Base-by-base conservation (phyloP, 805 yeast genomes). In the Crinitomyces ghanaensis region DNA sequence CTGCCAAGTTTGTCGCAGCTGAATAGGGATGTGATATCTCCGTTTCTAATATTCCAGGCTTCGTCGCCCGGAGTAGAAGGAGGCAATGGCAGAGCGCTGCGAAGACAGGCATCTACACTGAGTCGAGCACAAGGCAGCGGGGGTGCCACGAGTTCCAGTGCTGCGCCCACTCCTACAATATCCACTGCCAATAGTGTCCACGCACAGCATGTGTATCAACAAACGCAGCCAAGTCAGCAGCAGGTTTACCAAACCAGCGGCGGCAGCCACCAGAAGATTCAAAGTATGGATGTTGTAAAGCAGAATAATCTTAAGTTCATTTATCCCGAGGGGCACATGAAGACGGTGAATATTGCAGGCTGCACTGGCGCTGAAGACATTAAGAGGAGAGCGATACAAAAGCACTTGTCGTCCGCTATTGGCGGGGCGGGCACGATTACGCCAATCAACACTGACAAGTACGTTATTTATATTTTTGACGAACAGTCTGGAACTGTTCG, bases 321-420 rank as follows among this genome's bases (percentile, higher is more conserved):
- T 19, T 59, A 77, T 23, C 77, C 76, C 34, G 82, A 77, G 55
- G 95, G 95, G 1, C 63, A 76, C 5, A 65, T 74, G 2, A 75
- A 74, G 43, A 65, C 68, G 34, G 73, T 83, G 26, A 77, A 77
- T 45, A 77, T 83, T 1, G 68, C 72, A 12, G 91, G 85, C 0
- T 82, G 93, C 50, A 79, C 74, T 56, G 78, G 77, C 50, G 85
- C 93, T 1, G 78, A 73, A 37, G 70, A 84, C 5, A 80, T 85
- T 31, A 82, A 80, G 51, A 63, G 72, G 34, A 76, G 74, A 43
- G 73, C 79, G 1, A 57, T 83, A 37, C 72, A 73, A 44, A 71
- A 63, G 23, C 56, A 63, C 13, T 61, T 60, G n/a, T 30, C 50
- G 56, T 35, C 34, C 63, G 33, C 59, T 84, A 35, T 77, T 70